Conservation (phyloP, 2,329 filamentous ascomycete species). For the Massarina eburnea region DNA sequence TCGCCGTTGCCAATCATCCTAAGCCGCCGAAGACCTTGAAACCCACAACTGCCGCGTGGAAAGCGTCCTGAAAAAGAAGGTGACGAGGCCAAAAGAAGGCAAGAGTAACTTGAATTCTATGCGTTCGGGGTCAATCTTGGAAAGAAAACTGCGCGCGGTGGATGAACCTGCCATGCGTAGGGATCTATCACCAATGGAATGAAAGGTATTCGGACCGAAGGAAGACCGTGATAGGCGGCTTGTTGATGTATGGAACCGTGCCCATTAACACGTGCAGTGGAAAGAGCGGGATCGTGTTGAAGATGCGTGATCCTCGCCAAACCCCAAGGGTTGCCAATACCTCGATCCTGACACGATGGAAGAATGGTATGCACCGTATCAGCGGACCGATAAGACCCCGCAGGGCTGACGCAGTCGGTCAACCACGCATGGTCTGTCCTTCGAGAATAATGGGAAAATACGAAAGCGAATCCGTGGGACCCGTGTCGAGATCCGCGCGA, state of each 20-base stretch:
- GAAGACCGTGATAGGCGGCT: background rate
- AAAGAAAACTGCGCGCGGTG: background rate
- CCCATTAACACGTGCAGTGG: background rate
- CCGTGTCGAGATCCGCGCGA: background rate
- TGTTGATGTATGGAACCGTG: background rate
- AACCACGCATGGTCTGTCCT: background rate
- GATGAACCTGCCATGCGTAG: background rate
- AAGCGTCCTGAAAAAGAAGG: background rate
- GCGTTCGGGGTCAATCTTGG: background rate
- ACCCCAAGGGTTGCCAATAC: background rate
- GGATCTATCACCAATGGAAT: background rate
- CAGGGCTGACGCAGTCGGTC: background rate
- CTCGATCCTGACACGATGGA: background rate
- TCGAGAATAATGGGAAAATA: background rate
- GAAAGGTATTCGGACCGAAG: background rate
- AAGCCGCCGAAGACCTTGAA: background rate
- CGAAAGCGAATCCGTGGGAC: background rate
- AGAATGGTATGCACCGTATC: background rate
- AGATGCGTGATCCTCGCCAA: background rate
- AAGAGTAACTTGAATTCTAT: background rate
- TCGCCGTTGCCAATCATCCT: background rate
- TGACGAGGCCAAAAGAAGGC: background rate
- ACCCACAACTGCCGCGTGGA: background rate
- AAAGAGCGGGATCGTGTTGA: background rate
- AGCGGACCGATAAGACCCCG: background rate